Evolutionary conservation across 2,329 filamentous ascomycete genomes (phyloP).

Genomic region (Stagonosporopsis chrysanthemi): DNA sequence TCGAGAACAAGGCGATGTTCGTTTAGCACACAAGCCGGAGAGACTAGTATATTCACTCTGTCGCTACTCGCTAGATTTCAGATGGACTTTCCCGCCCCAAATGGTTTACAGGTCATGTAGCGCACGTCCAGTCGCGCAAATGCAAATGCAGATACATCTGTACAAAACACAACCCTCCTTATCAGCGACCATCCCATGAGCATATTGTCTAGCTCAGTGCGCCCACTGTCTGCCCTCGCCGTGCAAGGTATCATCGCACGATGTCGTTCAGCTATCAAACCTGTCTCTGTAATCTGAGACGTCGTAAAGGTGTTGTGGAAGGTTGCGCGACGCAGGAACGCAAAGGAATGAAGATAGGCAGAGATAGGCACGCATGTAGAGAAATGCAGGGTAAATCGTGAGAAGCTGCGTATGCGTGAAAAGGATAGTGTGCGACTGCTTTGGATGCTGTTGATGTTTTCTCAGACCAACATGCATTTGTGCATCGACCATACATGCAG

Average conservation of each 20-base stretch:
- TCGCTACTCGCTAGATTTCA: no score
- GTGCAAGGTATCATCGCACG: background rate
- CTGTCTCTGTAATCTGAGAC: background rate
- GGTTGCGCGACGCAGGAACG: background rate
- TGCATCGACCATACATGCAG: no score
- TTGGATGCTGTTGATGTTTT: background rate
- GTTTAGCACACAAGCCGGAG: background rate
- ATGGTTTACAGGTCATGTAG: background rate
- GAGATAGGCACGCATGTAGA: background rate
- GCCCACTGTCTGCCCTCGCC: background rate
- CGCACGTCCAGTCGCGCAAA: background rate
- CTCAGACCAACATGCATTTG: no score
- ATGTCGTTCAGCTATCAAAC: background rate
- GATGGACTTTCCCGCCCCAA: no score
- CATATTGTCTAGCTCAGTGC: background rate
- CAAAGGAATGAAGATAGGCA: background rate
- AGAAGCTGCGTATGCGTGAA: background rate
- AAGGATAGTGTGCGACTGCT: background rate
- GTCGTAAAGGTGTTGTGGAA: background rate
- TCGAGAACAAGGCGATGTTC: background rate
- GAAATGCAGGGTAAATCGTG: background rate
- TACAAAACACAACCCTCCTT: background rate
- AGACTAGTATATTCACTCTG: no score
- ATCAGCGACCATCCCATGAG: background rate
- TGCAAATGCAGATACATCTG: background rate